Conservation (phyloP, 2,329 filamentous ascomycete species). For the Fonsecaea monophora region DNA sequence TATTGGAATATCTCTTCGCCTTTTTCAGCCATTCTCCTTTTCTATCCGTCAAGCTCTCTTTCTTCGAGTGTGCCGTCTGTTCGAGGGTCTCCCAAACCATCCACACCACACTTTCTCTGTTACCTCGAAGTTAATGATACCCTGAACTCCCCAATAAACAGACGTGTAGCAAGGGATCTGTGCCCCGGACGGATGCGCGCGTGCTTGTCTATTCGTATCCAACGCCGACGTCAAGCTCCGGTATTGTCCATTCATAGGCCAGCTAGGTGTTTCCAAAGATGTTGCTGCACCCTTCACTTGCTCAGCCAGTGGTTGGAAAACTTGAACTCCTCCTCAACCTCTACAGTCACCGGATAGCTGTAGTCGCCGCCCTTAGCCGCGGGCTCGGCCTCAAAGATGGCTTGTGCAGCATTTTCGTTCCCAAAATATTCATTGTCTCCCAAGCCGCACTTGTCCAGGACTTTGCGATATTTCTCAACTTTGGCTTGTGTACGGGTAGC, state of each 20-base stretch:
- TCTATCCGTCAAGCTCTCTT: neutral
- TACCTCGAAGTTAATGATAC: neutral
- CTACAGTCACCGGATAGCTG: slow-evolving; percentile 15
- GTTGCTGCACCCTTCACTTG: slow-evolving; percentile 1
- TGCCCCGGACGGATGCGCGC: neutral
- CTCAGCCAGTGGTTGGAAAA: slow-evolving; percentile 30
- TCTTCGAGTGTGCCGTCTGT: neutral
- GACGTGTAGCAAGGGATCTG: neutral
- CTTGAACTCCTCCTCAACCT: slow-evolving; percentile 15
- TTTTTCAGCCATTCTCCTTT: neutral
- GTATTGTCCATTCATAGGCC: neutral
- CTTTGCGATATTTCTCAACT: slow-evolving; percentile 14
- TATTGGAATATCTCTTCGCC: neutral
- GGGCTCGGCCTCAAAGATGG: slow-evolving; percentile 26
- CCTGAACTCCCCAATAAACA: neutral
- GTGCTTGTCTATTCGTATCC: neutral
- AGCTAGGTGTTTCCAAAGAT: neutral
- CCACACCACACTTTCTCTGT: neutral
- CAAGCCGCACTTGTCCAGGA: slow-evolving; percentile 13
- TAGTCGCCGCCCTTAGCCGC: slow-evolving; percentile 13
- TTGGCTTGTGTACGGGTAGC: neutral
- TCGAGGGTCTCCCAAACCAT: neutral
- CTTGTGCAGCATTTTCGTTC: slow-evolving; percentile 25
- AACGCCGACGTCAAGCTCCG: neutral
- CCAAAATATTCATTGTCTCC: slow-evolving; percentile 30